These are phyloP conservation scores for Pharnaceum exiguum DNA, from an alignment of 148 eudicot genomes.

Conservation along the genomic window DNA sequence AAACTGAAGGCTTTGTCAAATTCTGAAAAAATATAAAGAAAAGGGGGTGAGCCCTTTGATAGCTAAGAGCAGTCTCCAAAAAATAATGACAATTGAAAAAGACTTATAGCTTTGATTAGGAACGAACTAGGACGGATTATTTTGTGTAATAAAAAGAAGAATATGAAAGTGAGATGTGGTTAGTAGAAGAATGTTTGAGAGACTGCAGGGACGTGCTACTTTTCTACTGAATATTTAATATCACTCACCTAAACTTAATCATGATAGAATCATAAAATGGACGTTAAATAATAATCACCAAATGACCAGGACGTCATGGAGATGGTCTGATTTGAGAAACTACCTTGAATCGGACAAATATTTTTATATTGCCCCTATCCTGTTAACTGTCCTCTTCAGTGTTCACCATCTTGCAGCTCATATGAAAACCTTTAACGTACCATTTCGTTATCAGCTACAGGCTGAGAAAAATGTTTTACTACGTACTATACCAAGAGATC, in stretches of 20 bases:
- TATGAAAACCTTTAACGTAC: no score
- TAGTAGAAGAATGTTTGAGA: neutral
- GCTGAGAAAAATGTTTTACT: no score
- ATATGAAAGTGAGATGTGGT: conserved; percentile 9
- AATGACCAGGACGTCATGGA: conserved; percentile 3
- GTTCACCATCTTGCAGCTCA: neutral
- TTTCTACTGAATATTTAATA: neutral
- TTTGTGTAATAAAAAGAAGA: neutral
- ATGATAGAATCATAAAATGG: neutral
- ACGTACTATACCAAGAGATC: no score
- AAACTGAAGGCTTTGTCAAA: neutral
- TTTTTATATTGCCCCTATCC: conserved; percentile 3
- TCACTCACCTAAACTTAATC: no score
- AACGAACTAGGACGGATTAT: neutral
- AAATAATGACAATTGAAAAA: conserved; percentile 10
- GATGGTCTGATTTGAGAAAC: neutral
- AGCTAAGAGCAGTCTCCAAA: no score
- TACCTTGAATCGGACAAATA: conserved; percentile 20
- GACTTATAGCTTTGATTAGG: no score
- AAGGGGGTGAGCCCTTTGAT: no score
- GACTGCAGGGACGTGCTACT: conserved; percentile 17
- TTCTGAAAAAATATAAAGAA: no score
- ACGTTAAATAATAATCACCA: neutral
- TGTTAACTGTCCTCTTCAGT: conserved; percentile 2
- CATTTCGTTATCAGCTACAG: no score